Evolutionary conservation across 176 grass and related monocot genomes (phyloP).

Genomic region (Eleusine indica): DNA sequence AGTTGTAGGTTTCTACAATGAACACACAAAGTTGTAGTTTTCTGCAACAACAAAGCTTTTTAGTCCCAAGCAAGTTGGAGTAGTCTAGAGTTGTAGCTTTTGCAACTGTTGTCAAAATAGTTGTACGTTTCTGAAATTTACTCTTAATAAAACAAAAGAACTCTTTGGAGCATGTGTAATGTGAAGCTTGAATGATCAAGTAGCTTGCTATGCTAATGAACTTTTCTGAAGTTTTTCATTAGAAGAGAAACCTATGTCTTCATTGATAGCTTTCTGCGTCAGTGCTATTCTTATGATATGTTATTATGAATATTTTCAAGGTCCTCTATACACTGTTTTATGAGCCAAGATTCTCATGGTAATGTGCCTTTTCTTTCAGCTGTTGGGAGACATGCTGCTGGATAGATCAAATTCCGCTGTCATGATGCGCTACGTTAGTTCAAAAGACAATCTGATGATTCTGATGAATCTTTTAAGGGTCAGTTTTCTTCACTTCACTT

Average conservation of each 20-base stretch:
- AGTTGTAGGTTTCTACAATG: no score
- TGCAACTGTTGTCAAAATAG: neutral
- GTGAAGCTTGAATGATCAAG: slow-evolving; percentile 13
- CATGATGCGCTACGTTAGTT: slow-evolving; percentile 95
- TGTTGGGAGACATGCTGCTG: slow-evolving; percentile 94
- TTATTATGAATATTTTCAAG: slow-evolving; percentile 1
- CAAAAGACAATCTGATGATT: slow-evolving; percentile 97
- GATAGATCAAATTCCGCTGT: slow-evolving; percentile 96
- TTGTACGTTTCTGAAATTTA: neutral
- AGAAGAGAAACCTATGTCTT: neutral
- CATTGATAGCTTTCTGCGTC: neutral
- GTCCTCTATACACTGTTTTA: slow-evolving; percentile 22
- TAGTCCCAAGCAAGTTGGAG: no score
- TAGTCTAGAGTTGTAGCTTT: no score
- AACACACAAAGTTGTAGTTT: no score
- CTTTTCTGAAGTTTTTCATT: slow-evolving; percentile 5
- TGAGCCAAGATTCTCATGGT: slow-evolving; percentile 23
- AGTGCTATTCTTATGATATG: neutral
- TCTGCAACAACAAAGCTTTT: no score
- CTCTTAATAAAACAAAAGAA: slow-evolving; percentile 7
- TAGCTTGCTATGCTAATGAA: neutral
- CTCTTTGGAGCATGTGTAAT: neutral
- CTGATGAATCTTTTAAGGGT: slow-evolving; percentile 99
- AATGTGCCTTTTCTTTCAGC: slow-evolving; percentile 56
- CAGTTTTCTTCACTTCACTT: slow-evolving; percentile 33